Conservation (phyloP, 139 green algal genomes). For the Dunaliella sp. region DNA sequence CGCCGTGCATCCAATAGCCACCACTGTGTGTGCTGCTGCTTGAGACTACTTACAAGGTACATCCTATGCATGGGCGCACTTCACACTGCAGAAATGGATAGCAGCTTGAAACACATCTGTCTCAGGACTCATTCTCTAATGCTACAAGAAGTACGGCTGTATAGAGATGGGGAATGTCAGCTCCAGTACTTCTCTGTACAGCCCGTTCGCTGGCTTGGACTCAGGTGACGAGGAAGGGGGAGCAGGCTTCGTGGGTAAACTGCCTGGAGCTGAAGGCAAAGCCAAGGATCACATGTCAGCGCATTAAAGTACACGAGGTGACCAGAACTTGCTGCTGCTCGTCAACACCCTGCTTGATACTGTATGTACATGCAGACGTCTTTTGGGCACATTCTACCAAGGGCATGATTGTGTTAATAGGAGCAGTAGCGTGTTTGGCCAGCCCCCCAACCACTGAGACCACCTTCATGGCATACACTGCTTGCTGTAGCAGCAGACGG, state of each 20-base stretch:
- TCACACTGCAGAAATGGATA: too few species aligned
- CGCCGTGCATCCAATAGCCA: too few species aligned
- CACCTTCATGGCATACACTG: too few species aligned
- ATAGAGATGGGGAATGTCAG: constrained; percentile 44
- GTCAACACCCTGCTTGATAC: neutral
- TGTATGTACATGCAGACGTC: neutral
- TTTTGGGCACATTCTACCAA: too few species aligned
- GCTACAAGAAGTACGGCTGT: constrained; percentile 51
- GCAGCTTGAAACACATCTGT: too few species aligned
- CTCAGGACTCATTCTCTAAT: too few species aligned
- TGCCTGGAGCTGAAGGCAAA: neutral
- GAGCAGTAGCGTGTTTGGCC: too few species aligned
- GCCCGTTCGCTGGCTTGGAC: neutral
- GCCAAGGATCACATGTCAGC: neutral
- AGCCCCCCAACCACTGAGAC: too few species aligned
- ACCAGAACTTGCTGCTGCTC: neutral
- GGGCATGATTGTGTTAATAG: too few species aligned
- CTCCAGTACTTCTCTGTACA: constrained; percentile 21
- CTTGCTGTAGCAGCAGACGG: neutral
- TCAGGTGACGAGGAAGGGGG: neutral
- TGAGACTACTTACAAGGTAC: too few species aligned
- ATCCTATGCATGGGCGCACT: too few species aligned
- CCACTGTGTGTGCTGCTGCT: too few species aligned
- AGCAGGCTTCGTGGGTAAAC: neutral
- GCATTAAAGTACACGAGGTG: neutral